These are phyloP conservation scores for Dichotomocladium elegans DNA, from an alignment of 371 early-diverging fungal genomes.

Conservation along the genomic window DNA sequence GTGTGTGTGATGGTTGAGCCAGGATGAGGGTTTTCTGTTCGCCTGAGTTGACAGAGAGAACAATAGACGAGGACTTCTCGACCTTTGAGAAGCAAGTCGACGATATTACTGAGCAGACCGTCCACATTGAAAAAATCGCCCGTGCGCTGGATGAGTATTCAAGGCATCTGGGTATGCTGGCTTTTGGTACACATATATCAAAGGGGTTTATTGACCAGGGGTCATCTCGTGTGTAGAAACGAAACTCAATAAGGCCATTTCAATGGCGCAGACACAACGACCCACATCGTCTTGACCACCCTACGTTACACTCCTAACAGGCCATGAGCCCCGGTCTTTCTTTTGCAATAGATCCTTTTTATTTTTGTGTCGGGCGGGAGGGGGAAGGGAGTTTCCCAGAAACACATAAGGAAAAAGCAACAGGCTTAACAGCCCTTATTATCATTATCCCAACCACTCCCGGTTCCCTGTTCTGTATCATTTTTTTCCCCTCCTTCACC, in stretches of 20 bases:
- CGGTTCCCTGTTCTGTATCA: too few species aligned
- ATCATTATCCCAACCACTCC: too few species aligned
- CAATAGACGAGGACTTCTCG: slow-evolving; percentile 52
- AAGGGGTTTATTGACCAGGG: too few species aligned
- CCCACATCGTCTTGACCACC: not conserved
- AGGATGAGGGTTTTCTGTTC: too few species aligned
- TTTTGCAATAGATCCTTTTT: too few species aligned
- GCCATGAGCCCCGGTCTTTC: too few species aligned
- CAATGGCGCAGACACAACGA: not conserved
- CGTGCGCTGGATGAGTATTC: slow-evolving; percentile 62
- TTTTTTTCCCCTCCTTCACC: not conserved
- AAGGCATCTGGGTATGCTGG: slow-evolving; percentile 55
- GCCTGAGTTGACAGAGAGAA: not conserved
- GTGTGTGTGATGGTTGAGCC: not conserved
- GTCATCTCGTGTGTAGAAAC: not conserved
- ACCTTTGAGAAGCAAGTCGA: slow-evolving; percentile 55
- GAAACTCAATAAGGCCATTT: not conserved
- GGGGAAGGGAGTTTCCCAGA: too few species aligned
- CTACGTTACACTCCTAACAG: too few species aligned
- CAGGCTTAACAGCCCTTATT: too few species aligned
- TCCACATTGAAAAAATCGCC: slow-evolving; percentile 53
- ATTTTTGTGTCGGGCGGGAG: too few species aligned
- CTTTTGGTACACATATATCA: too few species aligned
- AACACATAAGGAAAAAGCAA: too few species aligned
- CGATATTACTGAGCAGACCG: slow-evolving; percentile 52